These are phyloP conservation scores for Trichoderma aggressivum DNA, from an alignment of 2,329 filamentous ascomycete species.

Conservation along the genomic window DNA sequence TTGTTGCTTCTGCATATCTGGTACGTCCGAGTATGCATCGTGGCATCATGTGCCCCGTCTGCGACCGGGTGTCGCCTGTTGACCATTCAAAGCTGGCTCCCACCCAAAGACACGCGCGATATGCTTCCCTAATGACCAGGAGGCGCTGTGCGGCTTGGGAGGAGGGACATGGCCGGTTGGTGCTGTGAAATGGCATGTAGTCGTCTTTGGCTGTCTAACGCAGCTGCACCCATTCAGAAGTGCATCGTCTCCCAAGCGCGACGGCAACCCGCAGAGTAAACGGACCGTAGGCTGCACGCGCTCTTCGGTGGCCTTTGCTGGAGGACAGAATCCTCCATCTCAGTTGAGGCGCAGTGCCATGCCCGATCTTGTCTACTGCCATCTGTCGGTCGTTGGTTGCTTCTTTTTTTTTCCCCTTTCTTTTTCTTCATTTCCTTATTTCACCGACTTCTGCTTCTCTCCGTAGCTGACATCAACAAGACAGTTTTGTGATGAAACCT, in stretches of 20 bases:
- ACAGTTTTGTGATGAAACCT: not conserved
- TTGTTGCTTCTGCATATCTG: not conserved
- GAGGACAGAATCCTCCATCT: not conserved
- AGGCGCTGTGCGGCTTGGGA: not conserved
- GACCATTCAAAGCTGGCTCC: not conserved
- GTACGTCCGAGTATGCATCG: not conserved
- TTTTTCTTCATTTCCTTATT: not conserved
- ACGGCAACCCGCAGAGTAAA: conserved; percentile 5
- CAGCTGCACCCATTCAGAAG: not conserved
- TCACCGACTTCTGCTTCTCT: not conserved
- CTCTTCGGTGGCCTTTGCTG: not conserved
- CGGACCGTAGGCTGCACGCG: not conserved
- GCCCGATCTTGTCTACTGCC: not conserved
- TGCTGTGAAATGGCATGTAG: not conserved
- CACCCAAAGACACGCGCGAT: not conserved
- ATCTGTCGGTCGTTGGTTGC: not conserved
- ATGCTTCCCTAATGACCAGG: not conserved
- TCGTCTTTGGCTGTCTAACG: not conserved
- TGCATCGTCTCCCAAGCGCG: not conserved
- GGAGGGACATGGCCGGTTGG: not conserved
- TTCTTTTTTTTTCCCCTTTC: not conserved
- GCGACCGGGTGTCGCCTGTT: not conserved
- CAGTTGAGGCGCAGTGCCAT: not conserved
- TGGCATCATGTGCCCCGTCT: conserved; percentile 14
- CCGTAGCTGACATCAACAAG: not conserved